Conservation (phyloP, 1,284 basidiomycete genomes). For the Leccinum angustisporum region DNA sequence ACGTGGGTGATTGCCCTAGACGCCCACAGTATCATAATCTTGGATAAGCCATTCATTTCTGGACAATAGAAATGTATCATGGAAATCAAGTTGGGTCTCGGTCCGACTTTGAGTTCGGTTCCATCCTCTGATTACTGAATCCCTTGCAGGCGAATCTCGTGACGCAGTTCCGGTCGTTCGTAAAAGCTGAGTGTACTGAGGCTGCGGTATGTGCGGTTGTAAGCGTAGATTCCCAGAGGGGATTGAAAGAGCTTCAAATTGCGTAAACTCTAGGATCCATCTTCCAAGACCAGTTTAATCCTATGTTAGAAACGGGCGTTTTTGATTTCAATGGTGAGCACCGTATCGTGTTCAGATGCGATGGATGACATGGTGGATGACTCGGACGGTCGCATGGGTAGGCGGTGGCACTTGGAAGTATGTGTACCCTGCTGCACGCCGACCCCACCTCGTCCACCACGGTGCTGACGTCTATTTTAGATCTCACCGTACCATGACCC, state of each 20-base stretch:
- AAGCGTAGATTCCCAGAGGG: neutral
- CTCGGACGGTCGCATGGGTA: slow-evolving; percentile 12
- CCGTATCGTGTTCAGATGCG: neutral
- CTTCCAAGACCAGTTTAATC: neutral
- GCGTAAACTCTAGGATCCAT: neutral
- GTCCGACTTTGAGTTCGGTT: neutral
- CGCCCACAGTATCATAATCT: neutral
- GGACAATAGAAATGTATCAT: slow-evolving; percentile 31
- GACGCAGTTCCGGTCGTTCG: slow-evolving; percentile 42
- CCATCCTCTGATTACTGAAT: neutral
- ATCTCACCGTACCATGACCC: slow-evolving; percentile 44
- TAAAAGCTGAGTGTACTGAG: slow-evolving; percentile 37
- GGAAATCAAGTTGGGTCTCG: slow-evolving; percentile 35
- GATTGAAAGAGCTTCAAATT: neutral
- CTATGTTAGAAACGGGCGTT: slow-evolving; percentile 53
- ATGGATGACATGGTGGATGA: neutral
- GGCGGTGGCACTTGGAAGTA: slow-evolving; percentile 52
- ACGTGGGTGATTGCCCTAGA: neutral
- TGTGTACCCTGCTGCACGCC: neutral
- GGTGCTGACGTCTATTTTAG: neutral
- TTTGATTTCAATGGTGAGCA: slow-evolving; percentile 58
- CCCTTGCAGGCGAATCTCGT: slow-evolving; percentile 33
- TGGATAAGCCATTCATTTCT: neutral
- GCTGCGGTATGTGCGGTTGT: neutral
- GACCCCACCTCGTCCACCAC: neutral